Percentiles rank a stretch among this genome's conserved stretches.
Conservation (phyloP, 805 yeast genomes). For the Wickerhamiella qilinensis region DNA sequence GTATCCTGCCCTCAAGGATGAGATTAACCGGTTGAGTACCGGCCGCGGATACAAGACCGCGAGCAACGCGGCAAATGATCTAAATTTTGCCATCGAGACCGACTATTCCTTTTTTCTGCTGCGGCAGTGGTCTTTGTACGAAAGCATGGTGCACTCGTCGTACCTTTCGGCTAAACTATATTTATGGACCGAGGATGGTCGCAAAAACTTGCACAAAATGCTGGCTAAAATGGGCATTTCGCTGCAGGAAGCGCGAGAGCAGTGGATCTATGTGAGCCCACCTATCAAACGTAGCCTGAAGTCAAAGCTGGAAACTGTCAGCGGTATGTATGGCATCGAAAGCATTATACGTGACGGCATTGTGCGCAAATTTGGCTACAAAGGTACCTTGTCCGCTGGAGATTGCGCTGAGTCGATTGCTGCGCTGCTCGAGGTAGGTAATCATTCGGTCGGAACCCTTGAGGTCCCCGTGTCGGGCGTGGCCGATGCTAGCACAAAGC, state of each 20-base stretch:
- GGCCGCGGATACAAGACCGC: constrained; percentile 10
- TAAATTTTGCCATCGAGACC: constrained; percentile 45
- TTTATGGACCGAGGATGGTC: constrained; percentile 85
- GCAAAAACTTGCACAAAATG: constrained; percentile 69
- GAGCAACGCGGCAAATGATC: constrained; percentile 15
- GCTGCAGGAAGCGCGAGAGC: constrained; percentile 71
- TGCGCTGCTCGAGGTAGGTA: constrained; percentile 50
- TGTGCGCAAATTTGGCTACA: constrained; percentile 68
- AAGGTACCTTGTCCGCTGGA: constrained; percentile 77
- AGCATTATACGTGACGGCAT: constrained; percentile 78
- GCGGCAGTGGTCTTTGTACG: constrained; percentile 87
- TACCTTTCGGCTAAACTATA: constrained; percentile 76
- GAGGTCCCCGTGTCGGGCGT: not conserved
- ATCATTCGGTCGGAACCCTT: not conserved
- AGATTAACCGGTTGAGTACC: constrained; percentile 54
- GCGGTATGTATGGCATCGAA: constrained; percentile 64
- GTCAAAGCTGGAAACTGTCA: constrained; percentile 47
- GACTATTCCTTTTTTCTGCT: constrained; percentile 77
- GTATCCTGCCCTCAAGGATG: constrained; percentile 64
- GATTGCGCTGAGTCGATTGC: constrained; percentile 83
- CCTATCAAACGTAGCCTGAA: constrained; percentile 59
- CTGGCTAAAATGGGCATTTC: constrained; percentile 96
- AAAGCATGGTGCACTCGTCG: constrained; percentile 78
- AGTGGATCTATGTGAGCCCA: constrained; percentile 82
- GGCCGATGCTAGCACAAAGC: not conserved